These are phyloP conservation scores for Dryas integrifolia DNA, from an alignment of 331 rosid species.

Conservation along the genomic window DNA sequence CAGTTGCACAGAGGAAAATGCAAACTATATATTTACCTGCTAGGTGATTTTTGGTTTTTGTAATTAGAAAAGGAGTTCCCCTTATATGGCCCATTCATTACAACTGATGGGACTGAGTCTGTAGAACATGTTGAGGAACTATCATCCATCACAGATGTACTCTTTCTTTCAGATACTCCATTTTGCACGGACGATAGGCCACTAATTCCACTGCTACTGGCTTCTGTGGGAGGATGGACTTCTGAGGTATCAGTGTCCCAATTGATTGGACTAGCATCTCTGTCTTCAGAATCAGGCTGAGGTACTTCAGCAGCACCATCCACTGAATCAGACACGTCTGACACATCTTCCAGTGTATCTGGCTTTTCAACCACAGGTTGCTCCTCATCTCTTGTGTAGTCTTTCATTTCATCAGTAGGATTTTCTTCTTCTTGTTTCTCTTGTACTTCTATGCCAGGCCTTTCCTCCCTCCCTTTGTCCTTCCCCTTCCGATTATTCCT, in stretches of 20 bases:
- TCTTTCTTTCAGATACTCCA: slow-evolving; percentile 62
- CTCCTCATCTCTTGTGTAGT: slow-evolving; percentile 50
- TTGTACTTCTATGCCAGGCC: slow-evolving; percentile 36
- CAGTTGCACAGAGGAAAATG: slow-evolving; percentile 20
- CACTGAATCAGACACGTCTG: slow-evolving; percentile 81
- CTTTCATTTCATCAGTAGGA: slow-evolving; percentile 51
- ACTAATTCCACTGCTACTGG: slow-evolving; percentile 54
- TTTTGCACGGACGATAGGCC: slow-evolving; percentile 57
- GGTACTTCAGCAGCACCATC: slow-evolving; percentile 64
- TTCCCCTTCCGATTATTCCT: slow-evolving; percentile 78
- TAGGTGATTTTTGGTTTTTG: slow-evolving; percentile 63
- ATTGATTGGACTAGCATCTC: slow-evolving; percentile 78
- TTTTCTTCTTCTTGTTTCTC: slow-evolving; percentile 48
- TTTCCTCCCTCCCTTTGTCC: slow-evolving; percentile 84
- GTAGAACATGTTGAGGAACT: slow-evolving; percentile 97
- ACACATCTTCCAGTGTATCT: slow-evolving; percentile 62
- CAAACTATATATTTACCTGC: slow-evolving; percentile 48
- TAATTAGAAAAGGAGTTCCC: slow-evolving; percentile 46
- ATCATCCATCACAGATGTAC: slow-evolving; percentile 68
- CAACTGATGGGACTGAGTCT: slow-evolving; percentile 81
- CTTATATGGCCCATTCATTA: slow-evolving; percentile 55
- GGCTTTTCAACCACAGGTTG: slow-evolving; percentile 54
- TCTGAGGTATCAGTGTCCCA: slow-evolving; percentile 98
- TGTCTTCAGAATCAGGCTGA: slow-evolving; percentile 86
- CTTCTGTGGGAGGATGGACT: slow-evolving; percentile 67